These are phyloP conservation scores for Nyssa sinensis DNA, from an alignment of 148 eudicot genomes.

Conservation along the genomic window DNA sequence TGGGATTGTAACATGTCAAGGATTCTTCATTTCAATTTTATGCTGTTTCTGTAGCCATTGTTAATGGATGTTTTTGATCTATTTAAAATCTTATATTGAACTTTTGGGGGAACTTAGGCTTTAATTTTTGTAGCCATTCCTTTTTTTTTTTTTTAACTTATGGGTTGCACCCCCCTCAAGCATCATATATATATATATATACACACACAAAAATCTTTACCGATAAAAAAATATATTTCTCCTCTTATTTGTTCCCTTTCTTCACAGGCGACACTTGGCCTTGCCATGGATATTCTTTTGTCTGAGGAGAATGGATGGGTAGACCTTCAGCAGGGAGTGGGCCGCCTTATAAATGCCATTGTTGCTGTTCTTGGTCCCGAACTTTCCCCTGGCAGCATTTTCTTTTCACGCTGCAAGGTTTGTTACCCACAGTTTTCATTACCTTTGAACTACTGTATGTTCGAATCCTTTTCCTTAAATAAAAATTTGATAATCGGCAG, in stretches of 20 bases:
- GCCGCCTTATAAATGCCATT: conserved; percentile 95
- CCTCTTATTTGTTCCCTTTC: conserved; percentile 16
- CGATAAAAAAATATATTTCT: no score
- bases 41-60: not conserved
- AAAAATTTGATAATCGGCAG: not conserved
- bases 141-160: no score
- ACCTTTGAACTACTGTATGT: not conserved
- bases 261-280: conserved; percentile 85
- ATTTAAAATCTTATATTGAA: no score
- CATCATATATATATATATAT: no score
- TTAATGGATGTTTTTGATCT: not conserved
- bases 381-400: conserved; percentile 94
- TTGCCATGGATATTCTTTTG: conserved; percentile 85
- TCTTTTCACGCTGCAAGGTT: conserved; percentile 99
- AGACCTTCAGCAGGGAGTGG: conserved; percentile 94
- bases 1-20: not conserved
- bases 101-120: no score
- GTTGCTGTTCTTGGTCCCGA: conserved; percentile 99
- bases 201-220: no score
- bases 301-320: conserved; percentile 89
- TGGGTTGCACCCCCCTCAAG: no score
- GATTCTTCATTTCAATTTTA: not conserved
- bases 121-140: no score
- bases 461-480: not conserved
- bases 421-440: not conserved